Evolutionary conservation across 2,329 filamentous ascomycete genomes (phyloP).

Genomic region (Claviceps spartinae): DNA sequence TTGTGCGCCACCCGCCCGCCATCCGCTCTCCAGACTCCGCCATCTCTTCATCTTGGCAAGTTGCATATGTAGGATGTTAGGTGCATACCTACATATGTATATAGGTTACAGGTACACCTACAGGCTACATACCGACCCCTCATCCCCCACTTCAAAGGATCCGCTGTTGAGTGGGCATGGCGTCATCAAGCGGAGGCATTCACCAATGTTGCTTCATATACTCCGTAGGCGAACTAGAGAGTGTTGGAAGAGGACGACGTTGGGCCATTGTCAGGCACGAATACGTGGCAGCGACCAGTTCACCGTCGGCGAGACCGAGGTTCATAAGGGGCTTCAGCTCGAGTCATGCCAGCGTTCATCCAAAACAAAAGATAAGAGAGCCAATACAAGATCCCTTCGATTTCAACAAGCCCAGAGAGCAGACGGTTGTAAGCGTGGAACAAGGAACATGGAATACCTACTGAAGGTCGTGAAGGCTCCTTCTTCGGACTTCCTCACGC

Average conservation of each 20-base stretch:
- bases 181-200: not conserved
- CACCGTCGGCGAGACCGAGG: not conserved
- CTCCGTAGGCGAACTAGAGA: not conserved
- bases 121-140: not conserved
- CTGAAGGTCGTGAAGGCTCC: too few species aligned
- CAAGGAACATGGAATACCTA: too few species aligned
- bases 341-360: not conserved
- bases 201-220: not conserved
- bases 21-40: too few species aligned
- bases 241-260: not conserved
- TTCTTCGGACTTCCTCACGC: too few species aligned
- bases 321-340: not conserved
- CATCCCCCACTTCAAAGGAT: not conserved
- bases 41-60: too few species aligned
- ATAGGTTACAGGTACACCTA: too few species aligned
- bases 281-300: not conserved
- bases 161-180: not conserved
- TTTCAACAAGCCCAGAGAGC: too few species aligned
- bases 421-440: too few species aligned
- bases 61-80: too few species aligned
- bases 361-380: too few species aligned
- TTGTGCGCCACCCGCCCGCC: too few species aligned
- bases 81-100: too few species aligned
- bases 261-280: not conserved
- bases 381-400: not conserved